Evolutionary conservation across 345 rosid genomes (phyloP).

Genomic region (Gossypium sturtianum): DNA sequence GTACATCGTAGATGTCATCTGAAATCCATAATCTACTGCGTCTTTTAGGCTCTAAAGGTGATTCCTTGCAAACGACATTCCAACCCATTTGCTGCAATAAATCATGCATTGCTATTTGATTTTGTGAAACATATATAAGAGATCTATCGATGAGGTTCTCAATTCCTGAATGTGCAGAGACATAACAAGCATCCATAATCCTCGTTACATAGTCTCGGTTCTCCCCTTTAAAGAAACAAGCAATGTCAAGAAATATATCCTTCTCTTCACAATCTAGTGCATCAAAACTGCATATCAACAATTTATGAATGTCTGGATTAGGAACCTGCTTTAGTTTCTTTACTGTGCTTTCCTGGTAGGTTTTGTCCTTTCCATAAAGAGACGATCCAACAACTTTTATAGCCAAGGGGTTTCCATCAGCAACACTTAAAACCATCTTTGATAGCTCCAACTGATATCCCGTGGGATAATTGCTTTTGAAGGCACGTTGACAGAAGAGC

Average conservation of each 20-base stretch:
- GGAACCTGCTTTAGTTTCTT: conserved; percentile 22
- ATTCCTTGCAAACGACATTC: conserved; percentile 11
- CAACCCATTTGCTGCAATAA: conserved; percentile 2
- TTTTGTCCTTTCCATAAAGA: conserved; percentile 10
- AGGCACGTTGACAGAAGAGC: conserved; percentile 26
- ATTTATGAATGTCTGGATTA: conserved; percentile 19
- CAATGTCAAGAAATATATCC: conserved; percentile 29
- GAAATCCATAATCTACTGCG: conserved; percentile 6
- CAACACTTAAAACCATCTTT: conserved; percentile 20
- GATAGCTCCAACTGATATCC: conserved; percentile 14
- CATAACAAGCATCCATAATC: conserved; percentile 21
- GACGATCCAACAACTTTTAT: conserved; percentile 34
- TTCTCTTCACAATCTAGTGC: conserved; percentile 24
- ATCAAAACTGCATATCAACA: conserved; percentile 35
- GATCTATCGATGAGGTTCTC: conserved; percentile 16
- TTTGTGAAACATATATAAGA: conserved; percentile 15
- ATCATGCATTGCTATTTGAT: conserved; percentile 24
- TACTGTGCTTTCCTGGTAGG: conserved; percentile 24
- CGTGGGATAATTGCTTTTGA: conserved; percentile 10
- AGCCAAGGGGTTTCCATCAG: conserved; percentile 37
- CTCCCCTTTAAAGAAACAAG: conserved; percentile 27
- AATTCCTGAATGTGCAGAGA: conserved; percentile 22
- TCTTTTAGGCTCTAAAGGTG: not conserved
- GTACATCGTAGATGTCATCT: not conserved
- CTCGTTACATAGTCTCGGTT: conserved; percentile 14